Conservation (phyloP, 495 filamentous ascomycete species). For the Podospora fimiseda region DNA sequence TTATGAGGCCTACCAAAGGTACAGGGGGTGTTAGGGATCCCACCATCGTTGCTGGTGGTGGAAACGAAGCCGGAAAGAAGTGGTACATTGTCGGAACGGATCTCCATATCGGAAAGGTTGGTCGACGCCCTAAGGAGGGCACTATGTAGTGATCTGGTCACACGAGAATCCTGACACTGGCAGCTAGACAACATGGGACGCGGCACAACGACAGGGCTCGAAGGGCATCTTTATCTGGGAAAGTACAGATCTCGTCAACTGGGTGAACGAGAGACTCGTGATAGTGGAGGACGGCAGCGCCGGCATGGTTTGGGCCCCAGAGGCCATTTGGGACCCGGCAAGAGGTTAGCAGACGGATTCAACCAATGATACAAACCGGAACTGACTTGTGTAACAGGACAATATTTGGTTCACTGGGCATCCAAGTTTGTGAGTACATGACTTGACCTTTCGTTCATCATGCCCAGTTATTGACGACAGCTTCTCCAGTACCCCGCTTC, state of each 20-base stretch:
- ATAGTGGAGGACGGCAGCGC: conserved; percentile 42
- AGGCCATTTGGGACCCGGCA: conserved; percentile 45
- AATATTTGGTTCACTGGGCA: conserved; percentile 51
- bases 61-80: conserved; percentile 42
- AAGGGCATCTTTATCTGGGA: conserved; percentile 51
- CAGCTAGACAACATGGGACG: conserved; percentile 46
- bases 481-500: conserved; percentile 33
- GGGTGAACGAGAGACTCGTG: conserved; percentile 42
- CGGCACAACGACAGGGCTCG: conserved; percentile 41
- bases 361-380: not conserved
- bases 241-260: conserved; percentile 44
- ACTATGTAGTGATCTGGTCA: not conserved
- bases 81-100: conserved; percentile 53
- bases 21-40: conserved; percentile 47
- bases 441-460: not conserved
- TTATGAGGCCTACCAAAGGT: conserved; percentile 44
- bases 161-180: conserved; percentile 1
- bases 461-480: not conserved
- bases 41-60: conserved; percentile 41
- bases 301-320: conserved; percentile 53
- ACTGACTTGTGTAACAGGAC: conserved; percentile 11
- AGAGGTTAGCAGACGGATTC: conserved; percentile 25
- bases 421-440: conserved; percentile 33
- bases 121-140: not conserved
- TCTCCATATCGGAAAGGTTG: conserved; percentile 44